These are phyloP conservation scores for Penicillium glabrum DNA, from an alignment of 2,329 filamentous ascomycete species.

Conservation along the genomic window DNA sequence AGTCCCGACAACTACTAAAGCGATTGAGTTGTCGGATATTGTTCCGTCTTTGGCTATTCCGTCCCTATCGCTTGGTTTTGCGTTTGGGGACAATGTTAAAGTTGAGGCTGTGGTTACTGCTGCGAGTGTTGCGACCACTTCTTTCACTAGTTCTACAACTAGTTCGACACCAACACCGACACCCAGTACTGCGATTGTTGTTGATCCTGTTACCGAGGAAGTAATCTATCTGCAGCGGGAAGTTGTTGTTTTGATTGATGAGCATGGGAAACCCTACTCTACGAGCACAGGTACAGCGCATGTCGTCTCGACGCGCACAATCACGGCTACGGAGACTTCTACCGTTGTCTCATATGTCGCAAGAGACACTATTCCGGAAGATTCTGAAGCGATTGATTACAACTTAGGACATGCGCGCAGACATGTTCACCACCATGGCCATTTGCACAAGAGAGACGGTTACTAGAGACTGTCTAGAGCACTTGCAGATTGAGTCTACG, in stretches of 20 bases:
- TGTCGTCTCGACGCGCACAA: conserved; percentile 25
- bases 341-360: conserved; percentile 25
- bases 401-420: conserved; percentile 23
- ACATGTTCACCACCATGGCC: conserved; percentile 24
- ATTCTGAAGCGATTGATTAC: conserved; percentile 20
- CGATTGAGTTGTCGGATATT: background rate
- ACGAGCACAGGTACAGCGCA: conserved; percentile 25
- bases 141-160: conserved; percentile 9
- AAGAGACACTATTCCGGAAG: conserved; percentile 17
- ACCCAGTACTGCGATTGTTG: conserved; percentile 24
- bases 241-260: conserved; percentile 29
- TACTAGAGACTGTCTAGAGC: background rate
- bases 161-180: conserved; percentile 22
- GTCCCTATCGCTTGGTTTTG: conserved; percentile 7
- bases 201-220: conserved; percentile 25
- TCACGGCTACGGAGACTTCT: conserved; percentile 23
- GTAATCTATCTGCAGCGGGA: conserved; percentile 33
- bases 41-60: conserved; percentile 5
- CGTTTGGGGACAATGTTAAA: conserved; percentile 8
- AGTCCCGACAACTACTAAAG: background rate
- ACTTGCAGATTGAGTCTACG: background rate
- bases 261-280: conserved; percentile 21
- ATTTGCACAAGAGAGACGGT: conserved; percentile 1
- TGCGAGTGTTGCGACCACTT: background rate
- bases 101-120: background rate